phyloP scores from a whole-genome alignment of 1,284 basidiomycete species.

The Ustilago shanxiensis region DNA sequence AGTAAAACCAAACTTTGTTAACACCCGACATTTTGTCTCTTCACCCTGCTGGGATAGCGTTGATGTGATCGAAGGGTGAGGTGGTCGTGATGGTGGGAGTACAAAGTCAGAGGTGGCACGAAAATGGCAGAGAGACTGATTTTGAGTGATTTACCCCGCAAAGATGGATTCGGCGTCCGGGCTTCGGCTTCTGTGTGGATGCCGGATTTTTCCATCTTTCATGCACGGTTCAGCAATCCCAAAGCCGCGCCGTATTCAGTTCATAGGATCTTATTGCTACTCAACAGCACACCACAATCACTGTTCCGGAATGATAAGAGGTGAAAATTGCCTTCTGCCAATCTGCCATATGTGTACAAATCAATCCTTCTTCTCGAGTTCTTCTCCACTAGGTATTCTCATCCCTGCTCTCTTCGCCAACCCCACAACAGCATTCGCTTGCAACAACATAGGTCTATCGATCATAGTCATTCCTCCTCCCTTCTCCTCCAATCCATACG shows the following conservation, averaged over 20 bases:
- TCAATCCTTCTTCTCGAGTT: conserved; percentile 13
- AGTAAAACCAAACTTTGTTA: conserved; percentile 60
- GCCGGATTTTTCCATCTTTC: background rate
- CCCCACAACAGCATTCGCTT: conserved; percentile 77
- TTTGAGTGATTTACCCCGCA: conserved; percentile 41
- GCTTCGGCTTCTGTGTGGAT: background rate
- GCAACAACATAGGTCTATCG: conserved; percentile 75
- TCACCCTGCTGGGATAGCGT: background rate
- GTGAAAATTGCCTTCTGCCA: too few relatives aligned
- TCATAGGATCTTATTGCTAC: too few relatives aligned
- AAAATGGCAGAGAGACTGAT: too few relatives aligned
- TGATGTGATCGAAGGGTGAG: too few relatives aligned
- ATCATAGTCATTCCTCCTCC: conserved; percentile 76
- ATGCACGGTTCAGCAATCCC: background rate
- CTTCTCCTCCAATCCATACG: conserved; percentile 75
- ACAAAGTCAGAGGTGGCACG: background rate
- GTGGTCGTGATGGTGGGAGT: background rate
- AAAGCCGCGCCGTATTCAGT: too few relatives aligned
- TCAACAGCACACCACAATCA: too few relatives aligned
- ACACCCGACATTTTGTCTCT: conserved; percentile 13
- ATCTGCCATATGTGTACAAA: too few relatives aligned
- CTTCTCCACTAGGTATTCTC: conserved; percentile 73
- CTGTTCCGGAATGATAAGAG: too few relatives aligned
- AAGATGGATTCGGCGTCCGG: background rate
- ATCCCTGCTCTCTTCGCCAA: conserved; percentile 78